Conservation (phyloP, 768 basidiomycete genomes). For the Boletus subcaerulescens region DNA sequence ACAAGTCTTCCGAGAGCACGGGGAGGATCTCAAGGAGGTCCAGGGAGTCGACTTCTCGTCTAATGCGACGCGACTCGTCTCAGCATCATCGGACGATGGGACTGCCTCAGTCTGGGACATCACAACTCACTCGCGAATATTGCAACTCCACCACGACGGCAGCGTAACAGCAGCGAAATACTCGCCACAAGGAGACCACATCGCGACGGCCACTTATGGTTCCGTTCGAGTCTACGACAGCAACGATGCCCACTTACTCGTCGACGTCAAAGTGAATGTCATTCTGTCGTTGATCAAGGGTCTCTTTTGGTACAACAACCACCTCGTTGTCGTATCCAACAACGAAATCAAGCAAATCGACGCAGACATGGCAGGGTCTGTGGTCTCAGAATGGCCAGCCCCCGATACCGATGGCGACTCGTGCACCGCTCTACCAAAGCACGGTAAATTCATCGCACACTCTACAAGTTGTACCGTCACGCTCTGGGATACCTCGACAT, state of each 20-base stretch:
- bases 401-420: accelerated
- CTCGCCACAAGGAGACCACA: neutral
- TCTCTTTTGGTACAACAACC: neutral
- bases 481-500: neutral
- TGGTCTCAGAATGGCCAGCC: neutral
- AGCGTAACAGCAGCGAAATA: neutral
- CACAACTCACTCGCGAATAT: neutral
- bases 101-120: neutral
- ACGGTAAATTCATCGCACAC: neutral
- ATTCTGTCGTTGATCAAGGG: neutral
- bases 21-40: neutral
- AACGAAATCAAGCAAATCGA: neutral
- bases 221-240: neutral
- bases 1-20: neutral
- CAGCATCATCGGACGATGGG: too few species aligned
- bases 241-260: neutral
- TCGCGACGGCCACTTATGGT: neutral
- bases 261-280: neutral
- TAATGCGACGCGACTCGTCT: neutral
- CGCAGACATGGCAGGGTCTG: neutral
- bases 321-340: neutral
- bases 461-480: neutral
- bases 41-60: neutral
- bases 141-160: neutral
- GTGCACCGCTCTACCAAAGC: neutral